Evolutionary conservation across 495 filamentous ascomycete genomes (phyloP), one percentile per base, ranked within the genome.

Genomic region (Chaetomium fimeti): DNA sequence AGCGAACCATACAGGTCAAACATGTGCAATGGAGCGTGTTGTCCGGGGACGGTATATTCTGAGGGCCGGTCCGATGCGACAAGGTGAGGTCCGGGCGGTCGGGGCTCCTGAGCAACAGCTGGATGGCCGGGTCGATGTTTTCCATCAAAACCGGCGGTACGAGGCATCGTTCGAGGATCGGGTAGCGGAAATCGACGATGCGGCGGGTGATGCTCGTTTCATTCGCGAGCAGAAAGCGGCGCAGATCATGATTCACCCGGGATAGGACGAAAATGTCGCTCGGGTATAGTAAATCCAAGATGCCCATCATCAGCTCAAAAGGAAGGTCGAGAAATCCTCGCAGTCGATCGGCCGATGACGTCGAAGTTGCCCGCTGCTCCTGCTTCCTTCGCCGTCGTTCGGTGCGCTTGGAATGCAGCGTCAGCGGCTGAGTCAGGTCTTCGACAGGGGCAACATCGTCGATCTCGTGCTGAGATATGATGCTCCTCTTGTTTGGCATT

Each of bases 1-100:
- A 87, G 20, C 78, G 74, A 20, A 82, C 56, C 27, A 80, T 64
- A 63, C 84, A 87, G 5, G 79, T 79, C 22, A 83, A 57, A 67
- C 83, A 85, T 18, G 80, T 82, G 69, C 83, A 85, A 3, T 81
- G 62, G 11, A 79, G 66, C 3, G 63, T 42, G 0, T 68, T 64
- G 62, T 84, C 73, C 12, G 79, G 75, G 0, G 69, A 24, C 29
- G 71, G 72, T 11, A 87, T 72, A 66, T 85, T 81, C 61, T 81
- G 78, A 59, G 81, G 83, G 7, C 77, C 75, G 51, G 73, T 77
- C 51, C 75, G 79, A 60, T 79, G 76, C 28, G 81, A 74, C 0
- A 57, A 57, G 2, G 75, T 55, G 22, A 72, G 59, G 42, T 79
- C 68, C 54, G 78, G 72, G 22, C 81, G 72, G n/a, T 71, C 64